Evolutionary conservation across 192 early-diverging fungal species (phyloP), one percentile per base, ranked within the genome.

Genomic region (Geranomyces variabilis): DNA sequence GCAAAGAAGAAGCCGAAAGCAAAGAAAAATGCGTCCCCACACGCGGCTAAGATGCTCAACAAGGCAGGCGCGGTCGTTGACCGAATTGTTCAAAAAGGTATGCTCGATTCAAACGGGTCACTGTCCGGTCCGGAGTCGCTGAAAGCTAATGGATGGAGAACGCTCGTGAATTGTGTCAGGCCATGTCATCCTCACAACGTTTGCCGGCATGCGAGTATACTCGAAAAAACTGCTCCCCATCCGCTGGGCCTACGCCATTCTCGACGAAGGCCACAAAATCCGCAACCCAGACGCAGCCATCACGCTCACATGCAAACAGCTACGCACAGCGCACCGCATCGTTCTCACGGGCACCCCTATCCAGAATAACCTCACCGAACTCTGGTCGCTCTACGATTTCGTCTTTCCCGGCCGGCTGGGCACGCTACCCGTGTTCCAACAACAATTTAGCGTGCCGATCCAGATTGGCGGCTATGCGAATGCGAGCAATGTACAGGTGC

Each of bases 241-340:
- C 46, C 76, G 83, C 36, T 98, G 94, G 95, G 88, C 89, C 3
- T 96, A 95, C 59, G 89, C 87, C 26, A 86, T 98, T 12, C 74
- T 98, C 34, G 96, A 98, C 73, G 96, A 98, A 79, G 96, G 96
- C 2, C 96, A 98, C 78, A 94, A 94, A 79, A 96, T 98, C 41
- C 84, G 94, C 43, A 98, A 98, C 67, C 95, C 95, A 0, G 95
- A 98, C 71, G 89, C 96, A 0, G 93, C 92, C 24, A 88, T 93
- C 6, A 97, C 83, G 13, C 29, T 83, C 41, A 69, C 74, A 1
- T 82, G 80, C 76, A 86, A 84, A 62, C 49, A 71, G 34, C 26
- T 84, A 0, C 75, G 78, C 63, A 83, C 81, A 33, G 73, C 72
- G 3, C 72, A 82, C 57, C 71, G 86, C n/a, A 83, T 87, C 64